Evolutionary conservation across 2,329 filamentous ascomycete species (phyloP).

Genomic region (Boeremia exigua): DNA sequence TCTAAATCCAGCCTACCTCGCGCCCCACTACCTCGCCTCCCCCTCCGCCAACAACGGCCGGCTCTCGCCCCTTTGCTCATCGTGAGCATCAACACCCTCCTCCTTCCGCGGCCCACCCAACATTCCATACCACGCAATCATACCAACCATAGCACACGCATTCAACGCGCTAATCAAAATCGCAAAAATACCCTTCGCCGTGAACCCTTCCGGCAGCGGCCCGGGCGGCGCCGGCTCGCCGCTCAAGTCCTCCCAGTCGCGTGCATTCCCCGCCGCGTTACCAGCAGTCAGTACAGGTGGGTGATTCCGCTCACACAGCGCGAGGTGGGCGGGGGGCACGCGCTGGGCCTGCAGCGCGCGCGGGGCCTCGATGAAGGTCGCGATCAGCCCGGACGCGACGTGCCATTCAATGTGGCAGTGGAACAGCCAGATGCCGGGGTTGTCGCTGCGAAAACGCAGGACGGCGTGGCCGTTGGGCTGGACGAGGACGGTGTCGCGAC

Average conservation of each 20-base stretch:
- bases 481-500: conserved; percentile 62
- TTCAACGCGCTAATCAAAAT: conserved; percentile 1
- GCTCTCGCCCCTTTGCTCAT: not conserved
- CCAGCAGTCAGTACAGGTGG: not conserved
- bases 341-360: not conserved
- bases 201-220: conserved; percentile 2
- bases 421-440: conserved; percentile 48
- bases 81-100: not conserved
- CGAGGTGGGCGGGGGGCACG: not conserved
- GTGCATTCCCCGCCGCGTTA: conserved; percentile 2
- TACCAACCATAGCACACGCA: not conserved
- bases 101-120: not conserved
- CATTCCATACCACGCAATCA: conserved; percentile 13
- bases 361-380: conserved; percentile 9
- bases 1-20: too few species aligned
- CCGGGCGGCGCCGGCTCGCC: conserved; percentile 5
- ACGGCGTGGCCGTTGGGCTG: conserved; percentile 61
- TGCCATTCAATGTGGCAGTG: conserved; percentile 46
- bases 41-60: not conserved
- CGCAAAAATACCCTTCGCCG: not conserved
- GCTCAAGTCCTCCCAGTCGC: not conserved
- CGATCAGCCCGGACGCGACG: conserved; percentile 8
- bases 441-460: conserved; percentile 62
- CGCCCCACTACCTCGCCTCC: not conserved
- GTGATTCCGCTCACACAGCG: not conserved